Conservation (phyloP, 1,284 basidiomycete species). For the Agroathelia rolfsii region DNA sequence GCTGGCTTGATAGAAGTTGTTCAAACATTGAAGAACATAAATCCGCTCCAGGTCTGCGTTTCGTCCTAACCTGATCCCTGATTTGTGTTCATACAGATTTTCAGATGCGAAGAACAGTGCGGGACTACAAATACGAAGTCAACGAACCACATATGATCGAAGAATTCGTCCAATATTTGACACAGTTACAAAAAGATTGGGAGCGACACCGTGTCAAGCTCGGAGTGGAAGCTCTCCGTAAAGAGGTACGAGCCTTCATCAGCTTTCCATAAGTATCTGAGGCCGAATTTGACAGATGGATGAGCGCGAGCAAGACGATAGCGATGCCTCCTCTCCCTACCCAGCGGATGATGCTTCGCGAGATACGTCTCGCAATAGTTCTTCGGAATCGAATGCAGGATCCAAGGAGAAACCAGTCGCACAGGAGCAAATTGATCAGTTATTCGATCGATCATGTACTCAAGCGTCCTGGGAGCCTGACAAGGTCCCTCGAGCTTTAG, state of each 20-base stretch:
- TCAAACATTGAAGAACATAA: conserved; percentile 78
- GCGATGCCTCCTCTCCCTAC: conserved; percentile 36
- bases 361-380: conserved; percentile 25
- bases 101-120: conserved; percentile 86
- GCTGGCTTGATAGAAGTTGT: conserved; percentile 83
- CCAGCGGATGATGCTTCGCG: conserved; percentile 16
- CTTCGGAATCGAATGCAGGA: too few relatives aligned
- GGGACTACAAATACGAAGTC: conserved; percentile 93
- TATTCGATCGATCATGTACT: conserved; percentile 64
- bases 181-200: conserved; percentile 94
- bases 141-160: conserved; percentile 88
- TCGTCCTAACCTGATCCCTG: conserved; percentile 7
- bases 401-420: conserved; percentile 26
- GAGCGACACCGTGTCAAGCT: conserved; percentile 78
- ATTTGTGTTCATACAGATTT: too few relatives aligned
- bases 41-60: conserved; percentile 72
- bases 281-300: conserved; percentile 37
- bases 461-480: conserved; percentile 68
- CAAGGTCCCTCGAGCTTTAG: conserved; percentile 69
- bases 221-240: conserved; percentile 70
- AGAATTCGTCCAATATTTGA: conserved; percentile 89
- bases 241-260: conserved; percentile 57
- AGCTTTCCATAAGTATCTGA: conserved; percentile 10
- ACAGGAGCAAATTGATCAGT: conserved; percentile 59
- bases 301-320: conserved; percentile 53